Base-by-base conservation (phyloP, 78 protist genomes). In the Dictyostelium citrinum region DNA sequence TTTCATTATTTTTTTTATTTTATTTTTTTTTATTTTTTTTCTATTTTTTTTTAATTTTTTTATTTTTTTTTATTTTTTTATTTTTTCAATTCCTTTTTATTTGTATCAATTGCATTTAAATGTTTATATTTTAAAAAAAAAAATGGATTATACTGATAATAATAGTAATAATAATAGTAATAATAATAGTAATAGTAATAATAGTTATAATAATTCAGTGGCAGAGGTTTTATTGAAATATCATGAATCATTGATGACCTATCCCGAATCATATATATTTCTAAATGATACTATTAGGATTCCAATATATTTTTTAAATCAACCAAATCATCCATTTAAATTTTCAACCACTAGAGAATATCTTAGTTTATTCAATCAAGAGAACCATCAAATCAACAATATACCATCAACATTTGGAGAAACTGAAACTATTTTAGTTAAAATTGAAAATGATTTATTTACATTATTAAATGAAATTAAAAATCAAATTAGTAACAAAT, bases 121-220 rank as follows among this genome's bases (percentile, higher is more conserved):
- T 39, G 43, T 39, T 39, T 39, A 39, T 39, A 39, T 39, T 39
- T 37, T 39, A 39, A 39, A 39, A 39, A 39, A 49, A 49, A 45
- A 12, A 49, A 49, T 49, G 60, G 60, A 49, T 49, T 45, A 45
- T 45, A 45, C 55, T 12, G 17, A 49, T 49, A 49, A 49, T 49
- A 70, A 70, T 70, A 70, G 16, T 70, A 70, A 70, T 70, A 70
- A 70, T 70, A 70, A 70, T 70, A 70, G 16, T 70, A 70, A 70
- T 70, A 70, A 70, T 70, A 70, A 70, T 70, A 70, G 35, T 70
- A 70, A 70, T 70, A 70, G 17, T 70, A 70, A 70, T 70, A 61
- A 24, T 61, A n/a, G 3, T 58, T n/a, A 58, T 58, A 58, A n/a
- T 31, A 49, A 49, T 49, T 49, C 60, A 49, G 31, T 49, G 3